Evolutionary conservation across 2,329 filamentous ascomycete species (phyloP).

Genomic region (Botrytis pseudocinerea): DNA sequence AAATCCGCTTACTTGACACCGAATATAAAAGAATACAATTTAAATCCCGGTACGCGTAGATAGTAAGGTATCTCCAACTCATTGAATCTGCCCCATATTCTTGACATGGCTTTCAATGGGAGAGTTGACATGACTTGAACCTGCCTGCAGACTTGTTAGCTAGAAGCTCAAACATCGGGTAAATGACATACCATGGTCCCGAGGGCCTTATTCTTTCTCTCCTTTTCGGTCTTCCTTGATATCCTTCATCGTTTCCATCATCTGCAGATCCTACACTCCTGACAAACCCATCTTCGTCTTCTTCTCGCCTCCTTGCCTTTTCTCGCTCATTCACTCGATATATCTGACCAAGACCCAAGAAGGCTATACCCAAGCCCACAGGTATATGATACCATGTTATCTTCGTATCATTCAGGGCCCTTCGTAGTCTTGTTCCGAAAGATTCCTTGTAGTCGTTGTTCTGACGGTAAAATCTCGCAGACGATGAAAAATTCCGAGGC

Average conservation of each 20-base stretch:
- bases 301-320: slow-evolving; percentile 43
- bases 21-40: slow-evolving; percentile 71
- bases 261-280: slow-evolving; percentile 34
- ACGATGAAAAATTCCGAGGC: slow-evolving; percentile 37
- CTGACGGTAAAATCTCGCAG: slow-evolving; percentile 32
- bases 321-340: slow-evolving; percentile 59
- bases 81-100: slow-evolving; percentile 73
- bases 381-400: slow-evolving; percentile 74
- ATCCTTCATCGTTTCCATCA: slow-evolving; percentile 45
- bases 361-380: slow-evolving; percentile 65
- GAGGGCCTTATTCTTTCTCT: slow-evolving; percentile 62
- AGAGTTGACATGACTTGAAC: slow-evolving; percentile 74
- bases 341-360: slow-evolving; percentile 65
- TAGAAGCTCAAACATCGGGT: neutral
- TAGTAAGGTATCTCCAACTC: slow-evolving; percentile 70
- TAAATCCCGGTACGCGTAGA: slow-evolving; percentile 70
- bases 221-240: slow-evolving; percentile 46
- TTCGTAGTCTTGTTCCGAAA: slow-evolving; percentile 49
- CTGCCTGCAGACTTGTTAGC: slow-evolving; percentile 48
- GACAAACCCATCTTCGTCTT: slow-evolving; percentile 42
- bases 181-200: slow-evolving; percentile 58
- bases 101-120: slow-evolving; percentile 69
- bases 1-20: slow-evolving; percentile 60
- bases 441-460: slow-evolving; percentile 38
- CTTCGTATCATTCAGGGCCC: slow-evolving; percentile 62